These are phyloP conservation scores for Paratrypanosoma confusum DNA, from an alignment of 208 protist species.

Conservation along the genomic window DNA sequence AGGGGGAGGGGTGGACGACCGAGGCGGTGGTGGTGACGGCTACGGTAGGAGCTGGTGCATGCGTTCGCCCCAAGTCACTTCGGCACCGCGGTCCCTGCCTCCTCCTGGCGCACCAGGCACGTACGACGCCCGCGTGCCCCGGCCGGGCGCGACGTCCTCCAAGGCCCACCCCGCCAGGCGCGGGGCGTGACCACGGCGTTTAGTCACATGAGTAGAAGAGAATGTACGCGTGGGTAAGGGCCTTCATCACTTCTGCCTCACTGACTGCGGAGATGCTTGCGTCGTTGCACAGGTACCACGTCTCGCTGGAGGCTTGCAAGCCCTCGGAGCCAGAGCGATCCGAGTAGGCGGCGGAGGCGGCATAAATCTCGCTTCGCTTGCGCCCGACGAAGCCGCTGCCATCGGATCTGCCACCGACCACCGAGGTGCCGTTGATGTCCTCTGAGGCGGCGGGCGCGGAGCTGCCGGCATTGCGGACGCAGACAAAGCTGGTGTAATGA, in stretches of 20 bases:
- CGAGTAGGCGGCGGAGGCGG: conserved; percentile 1
- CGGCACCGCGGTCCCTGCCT: too few relatives aligned
- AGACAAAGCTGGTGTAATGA: conserved; percentile 78
- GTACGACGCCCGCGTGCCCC: too few relatives aligned
- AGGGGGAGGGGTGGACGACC: too few relatives aligned
- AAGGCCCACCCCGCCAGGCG: too few relatives aligned
- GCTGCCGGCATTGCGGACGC: conserved; percentile 3
- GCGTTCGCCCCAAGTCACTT: too few relatives aligned
- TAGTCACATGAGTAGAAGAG: conserved; percentile 42
- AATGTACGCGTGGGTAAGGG: conserved; percentile 53
- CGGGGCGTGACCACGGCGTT: too few relatives aligned
- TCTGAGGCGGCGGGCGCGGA: not conserved
- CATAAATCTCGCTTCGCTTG: not conserved
- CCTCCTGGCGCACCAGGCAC: too few relatives aligned
- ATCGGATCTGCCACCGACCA: not conserved
- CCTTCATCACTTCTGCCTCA: conserved; percentile 24
- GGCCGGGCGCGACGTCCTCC: too few relatives aligned
- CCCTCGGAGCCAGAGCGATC: too few relatives aligned
- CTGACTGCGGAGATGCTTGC: conserved; percentile 23
- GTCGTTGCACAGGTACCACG: conserved; percentile 81
- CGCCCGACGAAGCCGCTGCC: not conserved
- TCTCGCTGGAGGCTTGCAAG: not conserved
- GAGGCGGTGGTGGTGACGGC: too few relatives aligned
- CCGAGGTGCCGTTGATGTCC: not conserved
- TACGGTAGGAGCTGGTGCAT: too few relatives aligned